Evolutionary conservation across 306 rosid species (phyloP).

Genomic region (Morella rubra): DNA sequence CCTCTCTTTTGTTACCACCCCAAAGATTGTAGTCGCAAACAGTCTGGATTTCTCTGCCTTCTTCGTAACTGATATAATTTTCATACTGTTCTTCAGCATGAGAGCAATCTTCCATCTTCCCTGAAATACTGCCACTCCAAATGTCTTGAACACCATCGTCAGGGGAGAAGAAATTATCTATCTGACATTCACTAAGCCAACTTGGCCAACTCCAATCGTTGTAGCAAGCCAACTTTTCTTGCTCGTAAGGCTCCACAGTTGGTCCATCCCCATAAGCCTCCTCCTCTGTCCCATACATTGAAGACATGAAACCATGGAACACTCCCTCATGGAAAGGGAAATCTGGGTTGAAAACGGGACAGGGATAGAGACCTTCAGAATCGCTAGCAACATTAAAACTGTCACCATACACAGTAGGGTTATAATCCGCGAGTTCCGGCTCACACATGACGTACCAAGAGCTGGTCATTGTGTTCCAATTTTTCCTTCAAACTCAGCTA

Average conservation of each 20-base stretch:
- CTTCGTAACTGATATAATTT: slow-evolving; percentile 2
- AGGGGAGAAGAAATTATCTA: slow-evolving; percentile 11
- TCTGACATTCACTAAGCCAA: slow-evolving; percentile 19
- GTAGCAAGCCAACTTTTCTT: slow-evolving; percentile 12
- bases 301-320: neutral
- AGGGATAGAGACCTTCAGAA: slow-evolving; percentile 3
- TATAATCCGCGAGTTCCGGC: neutral
- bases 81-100: slow-evolving; percentile 10
- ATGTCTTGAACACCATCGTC: slow-evolving; percentile 15
- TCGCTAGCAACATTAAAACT: neutral
- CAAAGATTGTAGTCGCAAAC: slow-evolving; percentile 28
- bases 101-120: slow-evolving; percentile 3
- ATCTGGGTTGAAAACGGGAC: slow-evolving; percentile 13
- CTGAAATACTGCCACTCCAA: slow-evolving; percentile 7
- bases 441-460: neutral
- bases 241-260: slow-evolving; percentile 21
- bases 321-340: slow-evolving; percentile 24
- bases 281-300: slow-evolving; percentile 13
- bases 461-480: slow-evolving; percentile 10
- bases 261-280: slow-evolving; percentile 17
- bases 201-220: slow-evolving; percentile 12
- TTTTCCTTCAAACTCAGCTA: neutral
- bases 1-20: slow-evolving; percentile 18
- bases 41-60: slow-evolving; percentile 14
- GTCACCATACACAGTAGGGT: slow-evolving; percentile 1